These are phyloP conservation scores for Candida sojae DNA, from an alignment of 1,139 yeast genomes.

Conservation along the genomic window DNA sequence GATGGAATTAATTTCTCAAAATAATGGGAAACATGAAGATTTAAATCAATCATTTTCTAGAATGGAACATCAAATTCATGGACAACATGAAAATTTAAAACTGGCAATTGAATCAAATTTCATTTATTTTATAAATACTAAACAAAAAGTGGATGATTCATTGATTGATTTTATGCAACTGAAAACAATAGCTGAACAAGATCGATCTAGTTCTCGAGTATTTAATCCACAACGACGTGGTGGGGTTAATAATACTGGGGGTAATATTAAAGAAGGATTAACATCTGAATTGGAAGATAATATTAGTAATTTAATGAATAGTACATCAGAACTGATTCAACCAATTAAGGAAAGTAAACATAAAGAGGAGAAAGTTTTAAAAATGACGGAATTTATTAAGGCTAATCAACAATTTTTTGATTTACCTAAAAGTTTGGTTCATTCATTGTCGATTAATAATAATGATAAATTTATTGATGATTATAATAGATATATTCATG, in stretches of 20 bases:
- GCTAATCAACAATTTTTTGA: slow-evolving; percentile 67
- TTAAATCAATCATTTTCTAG: slow-evolving; percentile 56
- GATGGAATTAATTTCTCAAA: slow-evolving; percentile 3
- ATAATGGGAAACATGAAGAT: slow-evolving; percentile 41
- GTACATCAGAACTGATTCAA: slow-evolving; percentile 69
- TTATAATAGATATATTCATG: slow-evolving; percentile 54
- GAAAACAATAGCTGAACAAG: slow-evolving; percentile 41
- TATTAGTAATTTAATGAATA: slow-evolving; percentile 48
- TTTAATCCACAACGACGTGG: slow-evolving; percentile 38
- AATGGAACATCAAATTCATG: slow-evolving; percentile 61
- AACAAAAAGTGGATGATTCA: slow-evolving; percentile 51
- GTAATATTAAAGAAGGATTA: slow-evolving; percentile 13
- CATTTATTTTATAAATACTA: slow-evolving; percentile 72
- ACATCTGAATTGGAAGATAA: slow-evolving; percentile 45
- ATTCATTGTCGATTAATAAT: slow-evolving; percentile 58
- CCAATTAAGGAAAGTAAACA: slow-evolving; percentile 71
- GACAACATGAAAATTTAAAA: slow-evolving; percentile 68
- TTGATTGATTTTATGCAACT: slow-evolving; percentile 34
- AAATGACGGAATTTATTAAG: slow-evolving; percentile 64
- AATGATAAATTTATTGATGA: slow-evolving; percentile 73
- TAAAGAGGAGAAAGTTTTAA: slow-evolving; percentile 59
- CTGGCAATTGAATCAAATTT: slow-evolving; percentile 73
- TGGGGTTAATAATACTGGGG: slow-evolving; percentile 12
- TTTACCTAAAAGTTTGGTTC: slow-evolving; percentile 62
- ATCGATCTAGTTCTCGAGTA: slow-evolving; percentile 35